Evolutionary conservation across 2,329 filamentous ascomycete species (phyloP).

Genomic region (Falciphora oryzae): DNA sequence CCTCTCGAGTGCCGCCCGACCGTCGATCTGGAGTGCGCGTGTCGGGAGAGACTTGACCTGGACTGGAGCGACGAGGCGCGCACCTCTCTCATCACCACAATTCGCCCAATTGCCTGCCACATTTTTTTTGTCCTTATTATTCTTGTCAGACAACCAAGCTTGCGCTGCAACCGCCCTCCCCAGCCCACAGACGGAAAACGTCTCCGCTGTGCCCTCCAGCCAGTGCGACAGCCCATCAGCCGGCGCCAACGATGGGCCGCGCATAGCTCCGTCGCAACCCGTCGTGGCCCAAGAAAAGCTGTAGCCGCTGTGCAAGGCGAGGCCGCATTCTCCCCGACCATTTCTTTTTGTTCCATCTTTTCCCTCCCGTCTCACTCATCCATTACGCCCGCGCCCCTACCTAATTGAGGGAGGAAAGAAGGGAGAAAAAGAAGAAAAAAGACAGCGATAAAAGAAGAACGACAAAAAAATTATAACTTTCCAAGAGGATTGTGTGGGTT

Average conservation of each 20-base stretch:
- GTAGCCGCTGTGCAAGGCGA: neutral
- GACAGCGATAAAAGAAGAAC: neutral
- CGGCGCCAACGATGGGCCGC: constrained; percentile 9
- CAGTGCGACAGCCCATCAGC: constrained; percentile 8
- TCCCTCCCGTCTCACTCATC: neutral
- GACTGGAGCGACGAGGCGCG: neutral
- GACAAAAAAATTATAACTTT: neutral
- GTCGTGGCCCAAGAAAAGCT: constrained; percentile 5
- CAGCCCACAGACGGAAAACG: neutral
- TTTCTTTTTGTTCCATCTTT: constrained; percentile 2
- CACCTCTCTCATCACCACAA: neutral
- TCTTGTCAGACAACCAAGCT: neutral
- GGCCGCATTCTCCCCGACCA: neutral
- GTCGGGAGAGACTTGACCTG: neutral
- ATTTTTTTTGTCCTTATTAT: neutral
- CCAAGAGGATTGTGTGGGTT: neutral
- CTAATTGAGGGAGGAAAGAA: neutral
- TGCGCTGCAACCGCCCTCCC: neutral
- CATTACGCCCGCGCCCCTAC: neutral
- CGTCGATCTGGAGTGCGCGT: neutral
- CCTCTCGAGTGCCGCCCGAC: neutral
- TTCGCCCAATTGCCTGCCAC: neutral
- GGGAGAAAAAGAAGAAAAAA: neutral
- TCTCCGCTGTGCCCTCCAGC: neutral
- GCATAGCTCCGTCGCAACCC: constrained; percentile 14